Evolutionary conservation across 306 rosid genomes (phyloP).

Genomic region (Sesbania bispinosa): DNA sequence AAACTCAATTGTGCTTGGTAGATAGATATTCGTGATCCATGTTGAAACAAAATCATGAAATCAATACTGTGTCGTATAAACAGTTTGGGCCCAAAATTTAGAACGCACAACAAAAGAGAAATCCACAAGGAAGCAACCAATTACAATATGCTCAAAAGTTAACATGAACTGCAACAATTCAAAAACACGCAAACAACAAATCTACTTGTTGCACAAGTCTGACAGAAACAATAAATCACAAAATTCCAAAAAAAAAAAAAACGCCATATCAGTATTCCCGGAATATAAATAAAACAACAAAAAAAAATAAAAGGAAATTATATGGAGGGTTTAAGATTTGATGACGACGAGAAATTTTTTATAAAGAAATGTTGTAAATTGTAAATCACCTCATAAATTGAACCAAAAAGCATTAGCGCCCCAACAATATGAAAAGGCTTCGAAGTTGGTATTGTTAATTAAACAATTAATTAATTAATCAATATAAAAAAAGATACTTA

Average conservation of each 20-base stretch:
- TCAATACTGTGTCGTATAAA: constrained; percentile 30
- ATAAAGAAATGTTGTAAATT: not conserved
- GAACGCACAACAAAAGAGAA: not conserved
- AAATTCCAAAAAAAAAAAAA: not conserved
- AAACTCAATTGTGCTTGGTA: constrained; percentile 19
- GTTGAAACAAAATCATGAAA: constrained; percentile 28
- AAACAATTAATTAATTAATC: not conserved
- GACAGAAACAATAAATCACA: constrained; percentile 6
- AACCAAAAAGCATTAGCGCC: constrained; percentile 6
- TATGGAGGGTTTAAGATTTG: not conserved
- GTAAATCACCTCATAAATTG: not conserved
- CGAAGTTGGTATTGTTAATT: not conserved
- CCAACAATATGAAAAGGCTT: not conserved
- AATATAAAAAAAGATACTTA: constrained; percentile 30
- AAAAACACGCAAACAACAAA: constrained; percentile 3
- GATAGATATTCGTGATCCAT: constrained; percentile 24
- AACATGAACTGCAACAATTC: not conserved
- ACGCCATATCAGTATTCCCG: not conserved
- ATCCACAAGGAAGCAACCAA: not conserved
- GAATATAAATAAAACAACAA: constrained; percentile 9
- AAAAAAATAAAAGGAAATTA: not conserved
- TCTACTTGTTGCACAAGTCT: not conserved
- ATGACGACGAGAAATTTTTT: not conserved
- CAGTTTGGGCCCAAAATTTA: constrained; percentile 5
- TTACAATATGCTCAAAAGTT: constrained; percentile 12